phyloP scores from a whole-genome alignment of 331 rosid genomes.

The Saraca asoca region DNA sequence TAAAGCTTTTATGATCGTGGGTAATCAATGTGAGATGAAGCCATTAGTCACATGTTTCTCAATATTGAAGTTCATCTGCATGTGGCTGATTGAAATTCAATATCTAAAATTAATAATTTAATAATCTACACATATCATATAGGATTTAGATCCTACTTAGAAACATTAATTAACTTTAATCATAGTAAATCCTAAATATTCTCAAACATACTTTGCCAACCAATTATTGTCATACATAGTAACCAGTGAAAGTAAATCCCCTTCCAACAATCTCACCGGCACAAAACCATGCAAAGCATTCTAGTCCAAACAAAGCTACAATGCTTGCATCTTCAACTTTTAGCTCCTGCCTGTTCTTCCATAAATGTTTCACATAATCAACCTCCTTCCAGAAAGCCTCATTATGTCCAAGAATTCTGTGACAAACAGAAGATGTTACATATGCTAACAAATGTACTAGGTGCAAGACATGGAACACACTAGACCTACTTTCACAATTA shows the following conservation, averaged over 20 bases:
- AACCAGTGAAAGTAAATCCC: slow-evolving; percentile 96
- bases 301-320: slow-evolving; percentile 91
- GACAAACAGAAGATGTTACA: slow-evolving; percentile 24
- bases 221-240: slow-evolving; percentile 59
- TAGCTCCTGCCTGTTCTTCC: slow-evolving; percentile 80
- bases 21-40: too few relatives aligned
- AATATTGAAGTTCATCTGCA: neutral
- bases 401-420: slow-evolving; percentile 76
- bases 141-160: too few relatives aligned
- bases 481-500: neutral
- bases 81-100: neutral
- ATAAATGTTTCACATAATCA: slow-evolving; percentile 69
- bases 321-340: slow-evolving; percentile 95
- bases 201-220: slow-evolving; percentile 37
- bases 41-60: neutral
- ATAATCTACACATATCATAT: too few relatives aligned
- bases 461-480: neutral
- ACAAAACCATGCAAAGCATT: slow-evolving; percentile 91
- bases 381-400: slow-evolving; percentile 89
- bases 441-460: neutral
- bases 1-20: too few relatives aligned
- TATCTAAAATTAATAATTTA: too few relatives aligned
- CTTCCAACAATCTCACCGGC: slow-evolving; percentile 96
- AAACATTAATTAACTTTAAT: slow-evolving; percentile 43
- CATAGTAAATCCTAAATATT: too few relatives aligned